phyloP scores from a whole-genome alignment of 1,284 basidiomycete genomes.

The Rhodotorula sp. region DNA sequence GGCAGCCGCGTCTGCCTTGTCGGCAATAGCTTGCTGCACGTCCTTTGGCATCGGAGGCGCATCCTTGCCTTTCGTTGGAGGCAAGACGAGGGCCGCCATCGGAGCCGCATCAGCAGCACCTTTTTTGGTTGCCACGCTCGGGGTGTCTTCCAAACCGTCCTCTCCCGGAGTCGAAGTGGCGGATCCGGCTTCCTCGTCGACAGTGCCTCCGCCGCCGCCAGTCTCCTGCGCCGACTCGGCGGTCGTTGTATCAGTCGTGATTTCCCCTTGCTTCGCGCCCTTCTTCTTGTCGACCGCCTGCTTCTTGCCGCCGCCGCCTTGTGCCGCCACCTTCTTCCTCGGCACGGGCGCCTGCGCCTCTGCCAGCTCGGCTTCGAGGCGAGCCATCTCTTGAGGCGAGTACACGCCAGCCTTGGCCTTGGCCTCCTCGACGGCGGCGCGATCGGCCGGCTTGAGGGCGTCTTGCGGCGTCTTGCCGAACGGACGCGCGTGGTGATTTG shows the following conservation, averaged over 20 bases:
- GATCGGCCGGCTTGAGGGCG: not conserved
- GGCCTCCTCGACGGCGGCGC: not conserved
- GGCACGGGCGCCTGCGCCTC: not conserved
- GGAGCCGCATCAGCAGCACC: slow-evolving; percentile 14
- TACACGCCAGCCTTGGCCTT: slow-evolving; percentile 2
- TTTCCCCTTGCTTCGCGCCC: not conserved
- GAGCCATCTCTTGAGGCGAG: not conserved
- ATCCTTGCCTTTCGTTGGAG: not conserved
- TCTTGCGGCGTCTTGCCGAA: slow-evolving; percentile 1
- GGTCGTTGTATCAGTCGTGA: too few relatives aligned
- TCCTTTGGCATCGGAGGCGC: not conserved
- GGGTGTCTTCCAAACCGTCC: slow-evolving; percentile 13
- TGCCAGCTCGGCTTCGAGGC: not conserved
- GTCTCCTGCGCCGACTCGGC: not conserved
- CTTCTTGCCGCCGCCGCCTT: not conserved
- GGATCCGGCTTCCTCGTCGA: not conserved
- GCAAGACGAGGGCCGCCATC: slow-evolving; percentile 15
- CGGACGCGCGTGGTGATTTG: not conserved
- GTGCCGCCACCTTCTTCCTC: not conserved
- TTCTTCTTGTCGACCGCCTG: not conserved
- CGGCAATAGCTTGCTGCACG: not conserved
- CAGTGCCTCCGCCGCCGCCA: not conserved
- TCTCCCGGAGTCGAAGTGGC: not conserved
- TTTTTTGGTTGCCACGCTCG: slow-evolving; percentile 15
- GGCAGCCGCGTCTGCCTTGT: too few relatives aligned